A percentile compares a stretch with the other conserved stretches of the same genome.
These are phyloP conservation scores for Aspergillus sp. DNA, from an alignment of 2,329 filamentous ascomycete genomes.

Conservation along the genomic window DNA sequence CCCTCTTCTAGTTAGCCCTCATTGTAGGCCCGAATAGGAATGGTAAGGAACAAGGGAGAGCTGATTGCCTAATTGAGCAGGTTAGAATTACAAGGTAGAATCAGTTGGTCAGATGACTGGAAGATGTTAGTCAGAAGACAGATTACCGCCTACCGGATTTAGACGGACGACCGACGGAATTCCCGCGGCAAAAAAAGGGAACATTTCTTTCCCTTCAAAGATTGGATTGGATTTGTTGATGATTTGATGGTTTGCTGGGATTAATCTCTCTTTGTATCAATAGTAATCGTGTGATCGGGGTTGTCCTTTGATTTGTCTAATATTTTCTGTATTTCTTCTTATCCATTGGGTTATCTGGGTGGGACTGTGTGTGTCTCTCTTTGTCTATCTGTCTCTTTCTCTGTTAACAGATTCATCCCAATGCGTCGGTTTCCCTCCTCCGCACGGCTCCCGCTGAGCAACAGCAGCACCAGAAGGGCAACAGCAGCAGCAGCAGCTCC, in stretches of 20 bases:
- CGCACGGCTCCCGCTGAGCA: constrained; percentile 37
- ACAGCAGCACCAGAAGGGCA: constrained; percentile 25
- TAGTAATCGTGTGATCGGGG: neutral
- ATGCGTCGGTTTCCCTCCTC: constrained; percentile 40
- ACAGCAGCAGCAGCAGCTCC: constrained; percentile 10
- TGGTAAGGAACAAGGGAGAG: neutral
- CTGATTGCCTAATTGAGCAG: neutral
- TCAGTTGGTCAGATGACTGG: neutral
- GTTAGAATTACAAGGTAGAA: no score
- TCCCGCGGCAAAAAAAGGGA: neutral
- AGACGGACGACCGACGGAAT: neutral
- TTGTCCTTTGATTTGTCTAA: neutral
- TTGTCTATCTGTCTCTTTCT: no score
- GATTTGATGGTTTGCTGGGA: neutral
- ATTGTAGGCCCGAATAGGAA: neutral
- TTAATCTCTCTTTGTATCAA: neutral
- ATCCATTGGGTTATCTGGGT: constrained; percentile 7
- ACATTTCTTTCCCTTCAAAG: neutral
- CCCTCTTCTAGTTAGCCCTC: neutral
- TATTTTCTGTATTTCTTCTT: constrained; percentile 13
- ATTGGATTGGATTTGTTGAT: neutral
- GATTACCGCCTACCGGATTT: constrained; percentile 16
- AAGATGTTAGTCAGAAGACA: neutral
- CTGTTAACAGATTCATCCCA: neutral
- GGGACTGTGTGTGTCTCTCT: no score